Conservation (phyloP, 805 yeast species). For the Saturnispora sekii region DNA sequence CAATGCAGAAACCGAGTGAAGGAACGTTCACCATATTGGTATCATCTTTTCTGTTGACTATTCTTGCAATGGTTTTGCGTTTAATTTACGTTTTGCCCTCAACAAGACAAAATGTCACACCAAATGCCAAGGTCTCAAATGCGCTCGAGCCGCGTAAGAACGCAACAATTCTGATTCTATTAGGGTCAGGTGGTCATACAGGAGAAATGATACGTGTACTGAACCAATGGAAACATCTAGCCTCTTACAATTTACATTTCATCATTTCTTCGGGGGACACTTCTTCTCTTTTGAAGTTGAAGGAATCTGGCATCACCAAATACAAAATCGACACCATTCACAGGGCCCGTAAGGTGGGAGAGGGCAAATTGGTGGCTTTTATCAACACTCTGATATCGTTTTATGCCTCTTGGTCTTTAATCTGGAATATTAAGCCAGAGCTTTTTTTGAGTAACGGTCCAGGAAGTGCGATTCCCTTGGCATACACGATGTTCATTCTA, state of each 20-base stretch:
- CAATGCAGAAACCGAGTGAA: constrained; percentile 3
- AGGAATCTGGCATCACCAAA: constrained; percentile 26
- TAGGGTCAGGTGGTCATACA: constrained; percentile 96
- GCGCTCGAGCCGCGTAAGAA: not conserved
- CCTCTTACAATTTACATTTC: constrained; percentile 20
- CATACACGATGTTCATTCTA: constrained; percentile 43
- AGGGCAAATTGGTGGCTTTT: constrained; percentile 25
- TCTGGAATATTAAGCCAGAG: constrained; percentile 18
- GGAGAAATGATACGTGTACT: constrained; percentile 86
- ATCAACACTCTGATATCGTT: constrained; percentile 28
- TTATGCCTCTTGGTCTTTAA: constrained; percentile 13
- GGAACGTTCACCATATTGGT: constrained; percentile 14
- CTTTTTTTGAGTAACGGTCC: constrained; percentile 59
- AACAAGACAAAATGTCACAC: not conserved
- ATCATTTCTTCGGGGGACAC: constrained; percentile 36
- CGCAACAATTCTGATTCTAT: constrained; percentile 30
- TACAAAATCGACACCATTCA: constrained; percentile 24
- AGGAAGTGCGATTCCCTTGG: constrained; percentile 68
- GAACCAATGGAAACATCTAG: constrained; percentile 25
- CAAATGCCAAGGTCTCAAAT: too few relatives aligned
- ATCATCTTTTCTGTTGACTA: constrained; percentile 8
- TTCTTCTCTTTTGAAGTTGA: constrained; percentile 34
- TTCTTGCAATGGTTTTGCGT: constrained; percentile 9
- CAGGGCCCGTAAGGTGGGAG: constrained; percentile 31
- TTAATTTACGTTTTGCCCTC: constrained; percentile 21